phyloP scores from a whole-genome alignment of 1,284 basidiomycete genomes.

The Cutaneotrichosporon cutaneum region DNA sequence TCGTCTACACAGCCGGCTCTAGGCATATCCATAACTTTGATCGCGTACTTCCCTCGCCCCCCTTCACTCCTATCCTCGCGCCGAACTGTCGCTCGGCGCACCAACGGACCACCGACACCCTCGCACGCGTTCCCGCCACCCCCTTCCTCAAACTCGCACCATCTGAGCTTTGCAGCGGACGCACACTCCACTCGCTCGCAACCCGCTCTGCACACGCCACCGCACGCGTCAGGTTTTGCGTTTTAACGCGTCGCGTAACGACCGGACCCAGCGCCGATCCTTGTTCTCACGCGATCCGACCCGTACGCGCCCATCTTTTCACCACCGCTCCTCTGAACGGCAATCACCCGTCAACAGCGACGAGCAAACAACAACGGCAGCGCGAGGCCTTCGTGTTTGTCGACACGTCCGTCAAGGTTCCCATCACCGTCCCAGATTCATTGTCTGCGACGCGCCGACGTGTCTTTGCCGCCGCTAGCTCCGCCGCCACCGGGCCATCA shows the following conservation, averaged over 20 bases:
- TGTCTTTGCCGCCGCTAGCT: neutral
- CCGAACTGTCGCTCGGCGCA: neutral
- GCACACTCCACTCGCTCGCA: neutral
- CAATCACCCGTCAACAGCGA: neutral
- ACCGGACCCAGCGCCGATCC: neutral
- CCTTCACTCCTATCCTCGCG: neutral
- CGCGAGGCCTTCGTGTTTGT: neutral
- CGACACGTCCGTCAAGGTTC: neutral
- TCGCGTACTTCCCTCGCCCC: neutral
- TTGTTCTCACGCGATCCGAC: neutral
- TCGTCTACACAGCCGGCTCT: too few relatives aligned
- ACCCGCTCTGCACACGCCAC: neutral
- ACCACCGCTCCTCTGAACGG: neutral
- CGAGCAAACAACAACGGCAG: neutral
- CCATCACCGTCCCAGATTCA: neutral
- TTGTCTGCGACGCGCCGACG: neutral
- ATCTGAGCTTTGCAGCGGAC: neutral
- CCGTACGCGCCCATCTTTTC: constrained; percentile 2
- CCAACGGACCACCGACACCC: neutral
- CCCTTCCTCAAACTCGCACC: neutral
- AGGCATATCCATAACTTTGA: neutral
- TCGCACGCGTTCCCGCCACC: neutral
- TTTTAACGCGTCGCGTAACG: neutral
- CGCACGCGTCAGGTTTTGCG: neutral
- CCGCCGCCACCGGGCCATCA: neutral